Evolutionary conservation across 2,329 filamentous ascomycete genomes (phyloP), one percentile per base, ranked within the genome.

Genomic region (Aspergillus sp.): DNA sequence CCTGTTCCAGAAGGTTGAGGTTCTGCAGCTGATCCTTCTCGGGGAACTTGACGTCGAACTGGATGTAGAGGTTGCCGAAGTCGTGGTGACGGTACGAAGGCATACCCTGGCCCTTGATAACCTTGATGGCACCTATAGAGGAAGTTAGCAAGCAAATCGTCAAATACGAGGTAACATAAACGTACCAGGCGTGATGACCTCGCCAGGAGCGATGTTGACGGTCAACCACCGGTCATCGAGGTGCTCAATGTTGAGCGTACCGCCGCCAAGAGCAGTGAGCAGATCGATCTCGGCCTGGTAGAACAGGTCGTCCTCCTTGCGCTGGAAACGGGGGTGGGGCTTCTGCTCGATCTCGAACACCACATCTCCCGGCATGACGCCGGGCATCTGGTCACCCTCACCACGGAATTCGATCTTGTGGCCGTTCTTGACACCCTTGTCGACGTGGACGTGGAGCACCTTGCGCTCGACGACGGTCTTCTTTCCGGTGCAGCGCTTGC

Each of bases 331-430:
- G 29, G 89, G 65, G 78, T 99, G 95, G n/a, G 93, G 93, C 86
- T 99, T 99, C 84, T 98, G 92, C 80, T 98, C 94, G 66, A 99
- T 98, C 81, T 98, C 93, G 75, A 99, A 99, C 63, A 97, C 90
- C 59, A 99, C 95, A 74, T 99, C 96, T 66, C 96, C 95, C 16
- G 95, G 90, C 75, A 96, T 86, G 55, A 96, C 90, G 65, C 93
- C 94, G 20, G 95, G 95, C 59, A 93, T 88, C 76, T 98, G 95
- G 75, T 99, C 95, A 79, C 95, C 95, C 77, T 99, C 95, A 59
- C 95, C 95, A 58, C 90, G 88, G 84, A 98, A 99, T 75, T 97
- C 93, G 67, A 99, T 92, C 84, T 96, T 96, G 79, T 94, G 94
- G 63, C 95, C 95, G 74, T 87, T 93, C 78, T 90, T 89, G 64